Evolutionary conservation across 108 stramenopile species (phyloP).

Genomic region (Pseudonitzschia delicatissima): DNA sequence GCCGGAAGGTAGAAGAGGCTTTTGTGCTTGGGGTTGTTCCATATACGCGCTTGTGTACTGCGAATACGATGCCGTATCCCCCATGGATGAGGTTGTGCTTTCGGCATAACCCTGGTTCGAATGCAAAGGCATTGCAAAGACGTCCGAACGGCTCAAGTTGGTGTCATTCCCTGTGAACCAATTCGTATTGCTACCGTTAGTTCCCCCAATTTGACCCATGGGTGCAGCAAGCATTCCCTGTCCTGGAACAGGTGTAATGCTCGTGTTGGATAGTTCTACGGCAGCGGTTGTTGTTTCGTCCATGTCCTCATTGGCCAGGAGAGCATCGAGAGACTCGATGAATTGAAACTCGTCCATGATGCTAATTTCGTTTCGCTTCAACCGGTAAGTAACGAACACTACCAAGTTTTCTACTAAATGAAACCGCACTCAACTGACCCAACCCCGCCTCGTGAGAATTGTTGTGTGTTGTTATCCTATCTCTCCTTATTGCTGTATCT

Average conservation of each 20-base stretch:
- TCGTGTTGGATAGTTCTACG: background rate
- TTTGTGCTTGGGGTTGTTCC: background rate
- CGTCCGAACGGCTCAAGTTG: background rate
- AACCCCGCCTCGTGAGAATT: background rate
- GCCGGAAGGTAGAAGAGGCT: background rate
- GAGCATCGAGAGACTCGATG: constrained; percentile 35
- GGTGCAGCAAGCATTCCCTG: background rate
- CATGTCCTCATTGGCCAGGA: constrained; percentile 23
- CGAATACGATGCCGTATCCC: too few relatives aligned
- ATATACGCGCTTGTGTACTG: background rate
- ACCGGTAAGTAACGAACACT: background rate
- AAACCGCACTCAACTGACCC: background rate
- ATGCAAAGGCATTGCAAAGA: background rate
- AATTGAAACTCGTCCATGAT: constrained; percentile 31
- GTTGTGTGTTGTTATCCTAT: background rate
- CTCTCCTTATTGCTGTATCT: too few relatives aligned
- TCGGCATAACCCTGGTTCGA: too few relatives aligned
- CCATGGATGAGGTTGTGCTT: too few relatives aligned
- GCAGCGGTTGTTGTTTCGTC: constrained; percentile 6
- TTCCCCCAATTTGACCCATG: background rate
- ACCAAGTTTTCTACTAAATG: background rate
- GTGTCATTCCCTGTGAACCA: background rate
- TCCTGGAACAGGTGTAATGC: background rate
- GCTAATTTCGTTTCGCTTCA: background rate
- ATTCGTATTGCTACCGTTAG: background rate